A percentile compares a stretch with the other conserved stretches of the same genome.
Evolutionary conservation across 2,329 filamentous ascomycete species (phyloP).

Genomic region (Epichloe sibirici): DNA sequence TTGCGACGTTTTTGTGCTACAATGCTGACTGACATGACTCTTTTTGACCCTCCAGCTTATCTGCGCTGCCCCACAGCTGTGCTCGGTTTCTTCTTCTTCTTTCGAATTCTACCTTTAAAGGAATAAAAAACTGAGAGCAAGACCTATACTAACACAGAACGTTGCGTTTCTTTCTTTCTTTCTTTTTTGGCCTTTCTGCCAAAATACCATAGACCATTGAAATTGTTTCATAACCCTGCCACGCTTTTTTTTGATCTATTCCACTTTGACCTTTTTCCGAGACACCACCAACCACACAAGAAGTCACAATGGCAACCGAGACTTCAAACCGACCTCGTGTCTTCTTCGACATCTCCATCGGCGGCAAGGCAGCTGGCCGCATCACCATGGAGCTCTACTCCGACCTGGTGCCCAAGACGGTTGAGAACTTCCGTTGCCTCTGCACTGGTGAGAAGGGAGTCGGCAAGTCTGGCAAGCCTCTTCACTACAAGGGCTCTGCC

Average conservation of each 20-base stretch:
- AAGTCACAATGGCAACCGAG: slow-evolving; percentile 27
- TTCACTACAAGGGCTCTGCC: slow-evolving; percentile 83
- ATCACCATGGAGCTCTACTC: slow-evolving; percentile 75
- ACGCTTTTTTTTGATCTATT: not conserved
- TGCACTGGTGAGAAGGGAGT: slow-evolving; percentile 91
- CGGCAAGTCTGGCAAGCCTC: slow-evolving; percentile 68
- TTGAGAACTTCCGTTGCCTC: slow-evolving; percentile 88
- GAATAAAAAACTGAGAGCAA: not conserved
- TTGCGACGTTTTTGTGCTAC: not conserved
- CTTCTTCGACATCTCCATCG: slow-evolving; percentile 88
- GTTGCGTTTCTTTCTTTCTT: not conserved
- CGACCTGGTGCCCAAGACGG: slow-evolving; percentile 79
- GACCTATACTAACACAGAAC: no score
- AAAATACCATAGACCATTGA: not conserved
- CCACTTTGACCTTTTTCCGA: not conserved
- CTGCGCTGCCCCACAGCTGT: not conserved
- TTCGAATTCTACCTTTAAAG: no score
- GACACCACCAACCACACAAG: not conserved
- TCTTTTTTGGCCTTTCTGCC: not conserved
- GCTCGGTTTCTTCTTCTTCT: not conserved
- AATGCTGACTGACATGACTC: not conserved
- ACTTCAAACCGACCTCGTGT: slow-evolving; percentile 57
- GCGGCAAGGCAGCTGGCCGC: slow-evolving; percentile 59
- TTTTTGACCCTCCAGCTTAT: not conserved
- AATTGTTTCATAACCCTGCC: not conserved